Conservation (phyloP, 139 green algal genomes). For the Gonium pectorale region DNA sequence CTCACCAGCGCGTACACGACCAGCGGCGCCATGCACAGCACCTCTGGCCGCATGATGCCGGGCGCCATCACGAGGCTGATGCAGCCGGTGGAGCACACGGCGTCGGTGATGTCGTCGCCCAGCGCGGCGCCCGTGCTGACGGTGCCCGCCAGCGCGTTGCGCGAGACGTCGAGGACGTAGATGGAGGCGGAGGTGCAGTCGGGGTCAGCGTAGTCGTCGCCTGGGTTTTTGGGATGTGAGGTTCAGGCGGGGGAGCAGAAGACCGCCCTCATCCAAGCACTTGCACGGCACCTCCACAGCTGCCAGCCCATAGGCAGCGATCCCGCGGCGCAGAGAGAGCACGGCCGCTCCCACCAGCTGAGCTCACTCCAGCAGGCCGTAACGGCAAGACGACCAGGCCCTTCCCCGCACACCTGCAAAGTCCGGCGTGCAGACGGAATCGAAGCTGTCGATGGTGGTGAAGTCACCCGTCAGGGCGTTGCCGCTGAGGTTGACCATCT, state of each 20-base stretch:
- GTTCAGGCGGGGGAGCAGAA: not conserved
- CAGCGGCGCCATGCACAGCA: conserved; percentile 36
- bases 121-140: conserved; percentile 31
- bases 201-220: conserved; percentile 31
- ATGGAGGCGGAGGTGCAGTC: conserved; percentile 2
- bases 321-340: too few relatives aligned
- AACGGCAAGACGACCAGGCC: too few relatives aligned
- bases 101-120: conserved; percentile 43
- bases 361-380: too few relatives aligned
- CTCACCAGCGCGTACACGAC: conserved; percentile 15
- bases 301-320: too few relatives aligned
- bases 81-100: conserved; percentile 40
- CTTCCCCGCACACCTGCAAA: conserved; percentile 24
- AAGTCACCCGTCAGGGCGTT: conserved; percentile 35
- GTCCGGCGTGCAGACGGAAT: not conserved
- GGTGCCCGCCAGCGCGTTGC: conserved; percentile 14
- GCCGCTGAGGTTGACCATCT: conserved; percentile 26
- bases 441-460: conserved; percentile 11
- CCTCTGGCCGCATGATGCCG: not conserved
- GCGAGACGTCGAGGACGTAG: conserved; percentile 10
- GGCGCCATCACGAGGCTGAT: conserved; percentile 32
- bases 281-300: too few relatives aligned
- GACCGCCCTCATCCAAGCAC: too few relatives aligned
- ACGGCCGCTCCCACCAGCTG: too few relatives aligned
- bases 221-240: not conserved